These are phyloP conservation scores for Parachaetomium inaequale DNA, from an alignment of 495 filamentous ascomycete species.

Conservation along the genomic window DNA sequence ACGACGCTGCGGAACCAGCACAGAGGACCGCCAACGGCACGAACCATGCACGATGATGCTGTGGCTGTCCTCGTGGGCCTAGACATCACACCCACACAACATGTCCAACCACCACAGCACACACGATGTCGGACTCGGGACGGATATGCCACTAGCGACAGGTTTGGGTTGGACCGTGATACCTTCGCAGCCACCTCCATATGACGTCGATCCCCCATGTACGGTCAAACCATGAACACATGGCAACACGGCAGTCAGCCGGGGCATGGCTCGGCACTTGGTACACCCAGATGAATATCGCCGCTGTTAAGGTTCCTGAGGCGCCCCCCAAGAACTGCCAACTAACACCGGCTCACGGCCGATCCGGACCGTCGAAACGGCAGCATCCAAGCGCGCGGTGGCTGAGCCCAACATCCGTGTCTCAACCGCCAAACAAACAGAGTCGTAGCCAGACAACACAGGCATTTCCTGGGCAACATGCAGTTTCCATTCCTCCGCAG, in stretches of 20 bases:
- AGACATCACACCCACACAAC: neutral
- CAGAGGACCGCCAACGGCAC: neutral
- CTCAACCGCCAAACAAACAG: neutral
- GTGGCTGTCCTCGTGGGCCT: neutral
- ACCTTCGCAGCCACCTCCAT: slow-evolving; percentile 8
- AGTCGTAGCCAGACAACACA: neutral
- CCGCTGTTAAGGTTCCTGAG: neutral
- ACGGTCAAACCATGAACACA: neutral
- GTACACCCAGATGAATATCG: neutral
- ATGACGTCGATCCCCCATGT: neutral
- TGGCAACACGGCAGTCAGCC: neutral
- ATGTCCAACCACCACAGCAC: neutral
- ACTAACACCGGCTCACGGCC: slow-evolving; percentile 16
- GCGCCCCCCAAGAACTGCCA: neutral
- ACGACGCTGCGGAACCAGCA: neutral
- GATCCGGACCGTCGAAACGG: slow-evolving; percentile 23
- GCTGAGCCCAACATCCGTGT: slow-evolving; percentile 1
- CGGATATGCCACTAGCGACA: neutral
- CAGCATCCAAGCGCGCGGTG: slow-evolving; percentile 4
- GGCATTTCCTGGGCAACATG: neutral
- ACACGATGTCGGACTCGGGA: neutral
- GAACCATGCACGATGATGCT: neutral
- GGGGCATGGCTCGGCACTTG: slow-evolving; percentile 1
- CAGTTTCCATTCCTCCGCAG: neutral
- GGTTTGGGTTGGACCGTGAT: neutral